These are phyloP conservation scores for Colletotrichum cordylinicola DNA, from an alignment of 2,329 filamentous ascomycete genomes.

Conservation along the genomic window DNA sequence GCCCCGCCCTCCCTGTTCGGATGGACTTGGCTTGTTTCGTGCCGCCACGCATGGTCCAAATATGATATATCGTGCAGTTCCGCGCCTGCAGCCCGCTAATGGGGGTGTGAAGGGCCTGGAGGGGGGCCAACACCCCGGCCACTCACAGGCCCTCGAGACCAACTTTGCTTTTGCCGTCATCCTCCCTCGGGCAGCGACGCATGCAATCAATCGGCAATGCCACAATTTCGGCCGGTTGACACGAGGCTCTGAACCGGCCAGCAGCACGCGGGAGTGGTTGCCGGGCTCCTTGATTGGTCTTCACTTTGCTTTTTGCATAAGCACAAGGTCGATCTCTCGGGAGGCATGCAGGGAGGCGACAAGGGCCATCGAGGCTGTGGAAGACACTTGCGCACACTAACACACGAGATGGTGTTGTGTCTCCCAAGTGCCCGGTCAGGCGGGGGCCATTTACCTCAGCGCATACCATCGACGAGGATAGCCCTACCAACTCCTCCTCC, in stretches of 20 bases:
- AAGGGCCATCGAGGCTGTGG: constrained; percentile 12
- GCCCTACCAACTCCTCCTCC: constrained; percentile 6
- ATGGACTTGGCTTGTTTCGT: constrained; percentile 5
- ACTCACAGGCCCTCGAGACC: constrained; percentile 4
- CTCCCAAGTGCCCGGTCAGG: constrained; percentile 20
- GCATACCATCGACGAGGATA: constrained; percentile 15
- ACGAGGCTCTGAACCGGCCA: constrained; percentile 16
- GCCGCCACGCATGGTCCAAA: background rate
- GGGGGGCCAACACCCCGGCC: background rate
- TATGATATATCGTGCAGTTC: constrained; percentile 13
- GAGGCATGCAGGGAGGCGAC: constrained; percentile 18
- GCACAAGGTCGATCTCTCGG: constrained; percentile 15
- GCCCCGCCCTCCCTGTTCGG: background rate
- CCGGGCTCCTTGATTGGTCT: constrained; percentile 3
- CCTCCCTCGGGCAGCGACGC: constrained; percentile 22
- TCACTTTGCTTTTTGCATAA: constrained; percentile 18
- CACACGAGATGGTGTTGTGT: constrained; percentile 18
- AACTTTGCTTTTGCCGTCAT: constrained; percentile 13
- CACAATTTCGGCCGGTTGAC: constrained; percentile 21
- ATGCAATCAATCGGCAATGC: constrained; percentile 18
- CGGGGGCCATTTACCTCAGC: constrained; percentile 4
- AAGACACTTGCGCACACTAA: constrained; percentile 15
- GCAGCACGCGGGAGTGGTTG: background rate
- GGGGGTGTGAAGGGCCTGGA: background rate
- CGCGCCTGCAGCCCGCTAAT: background rate